Evolutionary conservation across 768 basidiomycete species (phyloP).

Genomic region (Chiua virens): DNA sequence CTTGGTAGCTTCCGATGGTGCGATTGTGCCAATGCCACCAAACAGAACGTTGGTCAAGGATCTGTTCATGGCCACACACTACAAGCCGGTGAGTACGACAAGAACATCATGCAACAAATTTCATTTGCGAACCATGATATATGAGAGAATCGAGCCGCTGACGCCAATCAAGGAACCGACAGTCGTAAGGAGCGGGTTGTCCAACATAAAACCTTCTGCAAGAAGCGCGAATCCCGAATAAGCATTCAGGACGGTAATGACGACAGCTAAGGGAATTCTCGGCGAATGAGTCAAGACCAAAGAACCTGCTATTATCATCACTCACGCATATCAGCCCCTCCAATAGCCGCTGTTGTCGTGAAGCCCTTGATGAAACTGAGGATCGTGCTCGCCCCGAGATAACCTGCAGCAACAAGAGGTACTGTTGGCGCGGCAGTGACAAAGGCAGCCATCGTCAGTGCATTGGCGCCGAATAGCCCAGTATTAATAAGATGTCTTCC

Average conservation of each 20-base stretch:
- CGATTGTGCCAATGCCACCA: constrained; percentile 71
- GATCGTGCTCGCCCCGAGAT: constrained; percentile 67
- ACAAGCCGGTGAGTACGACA: constrained; percentile 7
- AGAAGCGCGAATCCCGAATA: constrained; percentile 91
- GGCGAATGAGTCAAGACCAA: constrained; percentile 2
- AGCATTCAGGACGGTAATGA: constrained; percentile 88
- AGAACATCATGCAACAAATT: background rate
- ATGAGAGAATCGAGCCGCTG: constrained; percentile 87
- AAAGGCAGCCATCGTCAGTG: constrained; percentile 75
- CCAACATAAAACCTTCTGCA: constrained; percentile 91
- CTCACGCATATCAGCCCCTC: constrained; percentile 92
- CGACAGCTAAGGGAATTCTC: constrained; percentile 57
- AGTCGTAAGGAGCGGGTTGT: constrained; percentile 80
- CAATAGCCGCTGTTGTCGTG: constrained; percentile 89
- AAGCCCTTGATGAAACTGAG: constrained; percentile 85
- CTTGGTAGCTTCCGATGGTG: constrained; percentile 58
- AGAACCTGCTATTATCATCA: constrained; percentile 9
- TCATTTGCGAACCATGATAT: constrained; percentile 73
- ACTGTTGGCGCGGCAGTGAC: constrained; percentile 65
- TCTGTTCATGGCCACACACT: constrained; percentile 94
- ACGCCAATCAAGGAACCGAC: constrained; percentile 88
- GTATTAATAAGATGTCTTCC: constrained; percentile 77
- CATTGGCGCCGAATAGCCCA: constrained; percentile 70
- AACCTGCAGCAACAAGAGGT: constrained; percentile 75
- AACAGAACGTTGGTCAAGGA: constrained; percentile 84